Conservation (phyloP, 805 yeast genomes). For the Debaryomyces castellii region DNA sequence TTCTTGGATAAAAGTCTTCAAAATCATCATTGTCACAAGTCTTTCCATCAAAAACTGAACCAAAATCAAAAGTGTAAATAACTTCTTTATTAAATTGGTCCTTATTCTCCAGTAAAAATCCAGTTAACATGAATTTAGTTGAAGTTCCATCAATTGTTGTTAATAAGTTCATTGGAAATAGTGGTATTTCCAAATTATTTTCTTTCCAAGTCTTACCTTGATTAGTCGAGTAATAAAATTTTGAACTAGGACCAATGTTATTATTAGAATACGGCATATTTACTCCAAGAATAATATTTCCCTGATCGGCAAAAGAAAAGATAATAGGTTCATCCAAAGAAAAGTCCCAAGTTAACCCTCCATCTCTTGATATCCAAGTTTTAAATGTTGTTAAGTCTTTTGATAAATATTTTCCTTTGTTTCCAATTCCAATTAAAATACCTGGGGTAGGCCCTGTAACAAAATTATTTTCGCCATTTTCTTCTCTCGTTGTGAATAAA, state of each 20-base stretch:
- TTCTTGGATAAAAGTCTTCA: slow-evolving; percentile 63
- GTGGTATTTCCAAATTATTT: slow-evolving; percentile 43
- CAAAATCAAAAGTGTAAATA: slow-evolving; percentile 52
- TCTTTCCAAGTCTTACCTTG: slow-evolving; percentile 70
- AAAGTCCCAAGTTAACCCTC: slow-evolving; percentile 70
- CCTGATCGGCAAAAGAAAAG: slow-evolving; percentile 73
- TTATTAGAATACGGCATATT: slow-evolving; percentile 32
- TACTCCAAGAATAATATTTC: slow-evolving; percentile 67
- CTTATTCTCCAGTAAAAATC: slow-evolving; percentile 24
- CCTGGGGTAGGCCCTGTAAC: slow-evolving; percentile 58
- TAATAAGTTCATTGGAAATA: slow-evolving; percentile 43
- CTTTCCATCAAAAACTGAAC: slow-evolving; percentile 52
- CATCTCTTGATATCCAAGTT: slow-evolving; percentile 72
- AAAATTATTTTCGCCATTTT: slow-evolving; percentile 42
- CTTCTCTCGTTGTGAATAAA: slow-evolving; percentile 27
- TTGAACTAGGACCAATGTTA: slow-evolving; percentile 1
- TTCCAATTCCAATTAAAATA: slow-evolving; percentile 32
- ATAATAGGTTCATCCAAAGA: slow-evolving; percentile 52
- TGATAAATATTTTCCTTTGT: slow-evolving; percentile 25
- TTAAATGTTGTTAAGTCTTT: slow-evolving; percentile 6
- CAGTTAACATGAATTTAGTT: slow-evolving; percentile 52
- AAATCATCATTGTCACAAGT: slow-evolving; percentile 52
- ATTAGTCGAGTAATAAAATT: slow-evolving; percentile 57
- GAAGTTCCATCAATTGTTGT: slow-evolving; percentile 75
- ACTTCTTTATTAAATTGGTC: slow-evolving; percentile 13